Base-by-base conservation (phyloP, 192 early-diverging fungal genomes). In the Podila verticillata region DNA sequence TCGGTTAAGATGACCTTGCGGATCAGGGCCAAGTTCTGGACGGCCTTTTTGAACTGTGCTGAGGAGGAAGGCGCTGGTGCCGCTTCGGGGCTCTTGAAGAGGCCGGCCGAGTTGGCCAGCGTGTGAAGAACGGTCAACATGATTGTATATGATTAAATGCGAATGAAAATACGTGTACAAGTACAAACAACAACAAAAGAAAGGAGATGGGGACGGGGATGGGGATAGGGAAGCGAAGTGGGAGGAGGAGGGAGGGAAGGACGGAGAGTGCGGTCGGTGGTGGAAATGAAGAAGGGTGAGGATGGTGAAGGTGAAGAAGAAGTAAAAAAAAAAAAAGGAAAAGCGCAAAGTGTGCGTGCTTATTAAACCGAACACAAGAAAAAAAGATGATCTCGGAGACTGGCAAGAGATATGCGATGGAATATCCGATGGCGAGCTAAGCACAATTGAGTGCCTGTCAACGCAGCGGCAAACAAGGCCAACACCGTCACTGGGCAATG, bases 51-150 rank as follows among this genome's bases (percentile, higher is more conserved):
- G 48, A 80, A 72, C 65, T 68, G 54, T 28, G 60, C 9, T 15
- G 61, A 9, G 22, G 63, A 24, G 19, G 31, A 51, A 20, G 65
- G 47, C 2, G 65, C 22, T 4, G 59, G 24, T 6, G 66, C 19
- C 28, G 54, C 35, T 8, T 62, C 47, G 49, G 48, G 51, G 35
- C 70, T 66, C 63, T 63, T 57, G 32, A 80, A 67, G 36, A 80
- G 66, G 29, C 77, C 77, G 8, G 77, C 77, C 35, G 70, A 63
- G 65, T 80, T 72, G 59, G 77, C 77, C 22, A 80, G 65, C 4
- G 77, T 80, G 44, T 80, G 77, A 12, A 80, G 65, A 15, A 80
- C 70, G 34, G 77, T 80, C 66, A 80, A 48, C 77, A 80, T 80
- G 8, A 12, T 0, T 39, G 6, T 34, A 34, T 13, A 31, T 59